Base-by-base conservation (phyloP, 2,329 filamentous ascomycete genomes). In the Penicillium sp. region DNA sequence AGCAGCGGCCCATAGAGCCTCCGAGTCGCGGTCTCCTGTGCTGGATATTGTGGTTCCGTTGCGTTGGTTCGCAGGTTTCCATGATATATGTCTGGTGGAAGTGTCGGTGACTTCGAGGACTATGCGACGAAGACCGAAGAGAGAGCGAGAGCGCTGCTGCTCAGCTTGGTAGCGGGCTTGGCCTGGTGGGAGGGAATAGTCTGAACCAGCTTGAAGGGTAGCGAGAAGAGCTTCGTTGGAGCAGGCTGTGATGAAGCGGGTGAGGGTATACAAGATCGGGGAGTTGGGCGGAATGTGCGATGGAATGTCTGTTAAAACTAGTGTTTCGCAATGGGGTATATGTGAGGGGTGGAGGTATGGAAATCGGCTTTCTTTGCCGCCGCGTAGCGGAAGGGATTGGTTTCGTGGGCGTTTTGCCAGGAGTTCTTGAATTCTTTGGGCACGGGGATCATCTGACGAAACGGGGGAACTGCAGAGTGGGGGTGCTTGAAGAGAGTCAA, bases 181-280 rank as follows among this genome's bases (percentile, higher is more conserved):
- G 1, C 84, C 84, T 2, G 84, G 84, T n/a, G 84, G 83, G 3
- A 86, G 73, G 1, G 81, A 79, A 63, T 86, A 87, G 51, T 84
- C 82, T n/a, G 81, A 78, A 35, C 72, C 73, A 3, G 84, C 83
- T 63, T 82, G 78, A 13, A 82, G 75, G 4, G 71, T 77, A 21
- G 84, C 83, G 10, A 85, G 77, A 11, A 77, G 68, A 0, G 78
- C 70, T 71, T 87, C 84, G 53, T 82, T 78, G 14, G 83, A 83
- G 62, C 84, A 86, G 44, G 81, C 78, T 51, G 76, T 79, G 59
- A 87, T 81, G 66, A 85, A 87, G 13, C 78, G 71, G 46, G 79
- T 81, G 5, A 87, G 69, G 7, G 77, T 69, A 13, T 73, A 59
- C 5, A 77, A 59, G 19, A 83, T 71, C 1, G 74, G 64, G 2